Evolutionary conservation across 176 grass and related monocot species (phyloP).

Genomic region (Oryza australiensis): DNA sequence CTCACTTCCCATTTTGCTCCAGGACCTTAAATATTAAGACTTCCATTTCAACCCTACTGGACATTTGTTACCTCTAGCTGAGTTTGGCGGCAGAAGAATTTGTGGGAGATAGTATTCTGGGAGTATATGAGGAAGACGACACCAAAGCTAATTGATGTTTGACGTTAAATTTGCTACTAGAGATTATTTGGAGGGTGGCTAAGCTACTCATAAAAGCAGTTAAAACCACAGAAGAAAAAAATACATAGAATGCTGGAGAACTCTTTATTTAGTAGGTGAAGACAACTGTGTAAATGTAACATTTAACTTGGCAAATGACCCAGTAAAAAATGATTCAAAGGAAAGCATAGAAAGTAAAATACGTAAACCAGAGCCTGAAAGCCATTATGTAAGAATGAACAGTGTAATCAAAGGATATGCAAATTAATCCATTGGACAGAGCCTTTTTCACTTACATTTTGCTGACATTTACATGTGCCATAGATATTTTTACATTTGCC

Average conservation of each 20-base stretch:
- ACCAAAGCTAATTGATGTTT: not conserved
- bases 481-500: slow-evolving; percentile 36
- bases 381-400: not conserved
- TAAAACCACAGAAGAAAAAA: not conserved
- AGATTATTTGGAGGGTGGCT: not conserved
- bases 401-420: not conserved
- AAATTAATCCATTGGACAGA: slow-evolving; percentile 17
- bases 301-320: not conserved
- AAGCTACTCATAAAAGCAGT: not conserved
- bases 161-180: not conserved
- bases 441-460: slow-evolving; percentile 29
- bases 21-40: not conserved
- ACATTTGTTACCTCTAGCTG: not conserved
- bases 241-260: not conserved
- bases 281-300: not conserved
- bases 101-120: not conserved
- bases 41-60: not conserved
- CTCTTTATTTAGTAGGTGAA: not conserved
- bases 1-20: not conserved
- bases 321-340: not conserved
- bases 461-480: slow-evolving; percentile 9
- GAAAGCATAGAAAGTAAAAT: not conserved
- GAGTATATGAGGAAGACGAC: not conserved
- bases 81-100: not conserved
- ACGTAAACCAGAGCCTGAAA: slow-evolving; percentile 13